phyloP scores from a whole-genome alignment of 1,284 basidiomycete genomes.

The Leccinum griseonigrum region DNA sequence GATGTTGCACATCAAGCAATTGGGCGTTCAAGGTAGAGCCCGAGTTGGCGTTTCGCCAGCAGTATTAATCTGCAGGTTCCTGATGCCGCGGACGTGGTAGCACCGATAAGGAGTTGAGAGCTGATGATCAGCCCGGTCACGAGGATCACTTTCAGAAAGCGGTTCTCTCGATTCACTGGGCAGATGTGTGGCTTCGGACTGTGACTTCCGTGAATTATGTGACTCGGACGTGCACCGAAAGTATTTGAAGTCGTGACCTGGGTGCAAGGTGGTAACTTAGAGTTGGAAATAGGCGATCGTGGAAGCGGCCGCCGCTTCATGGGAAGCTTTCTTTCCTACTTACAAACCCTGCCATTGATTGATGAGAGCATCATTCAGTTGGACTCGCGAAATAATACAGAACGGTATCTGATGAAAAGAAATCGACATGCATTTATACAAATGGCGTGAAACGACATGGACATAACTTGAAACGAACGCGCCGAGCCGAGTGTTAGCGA shows the following conservation, averaged over 20 bases:
- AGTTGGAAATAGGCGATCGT: neutral
- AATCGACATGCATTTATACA: neutral
- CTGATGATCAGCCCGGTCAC: neutral
- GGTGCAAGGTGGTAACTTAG: too few relatives aligned
- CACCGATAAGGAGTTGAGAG: neutral
- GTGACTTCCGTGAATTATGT: too few relatives aligned
- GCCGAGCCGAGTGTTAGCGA: neutral
- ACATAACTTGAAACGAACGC: neutral
- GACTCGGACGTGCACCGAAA: too few relatives aligned
- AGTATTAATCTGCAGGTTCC: neutral
- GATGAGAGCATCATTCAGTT: neutral
- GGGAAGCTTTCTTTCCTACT: neutral
- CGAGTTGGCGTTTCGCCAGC: neutral
- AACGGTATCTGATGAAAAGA: neutral
- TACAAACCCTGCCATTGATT: neutral
- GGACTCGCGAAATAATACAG: neutral
- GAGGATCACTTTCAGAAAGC: neutral
- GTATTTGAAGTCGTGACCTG: too few relatives aligned
- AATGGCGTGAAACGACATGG: neutral
- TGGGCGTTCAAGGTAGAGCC: neutral
- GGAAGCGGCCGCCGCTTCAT: neutral
- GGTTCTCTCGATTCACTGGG: neutral
- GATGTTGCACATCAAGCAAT: neutral
- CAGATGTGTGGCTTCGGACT: neutral
- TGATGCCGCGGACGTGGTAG: neutral